Base-by-base conservation (phyloP, 331 rosid genomes). In the Ulmus americana region DNA sequence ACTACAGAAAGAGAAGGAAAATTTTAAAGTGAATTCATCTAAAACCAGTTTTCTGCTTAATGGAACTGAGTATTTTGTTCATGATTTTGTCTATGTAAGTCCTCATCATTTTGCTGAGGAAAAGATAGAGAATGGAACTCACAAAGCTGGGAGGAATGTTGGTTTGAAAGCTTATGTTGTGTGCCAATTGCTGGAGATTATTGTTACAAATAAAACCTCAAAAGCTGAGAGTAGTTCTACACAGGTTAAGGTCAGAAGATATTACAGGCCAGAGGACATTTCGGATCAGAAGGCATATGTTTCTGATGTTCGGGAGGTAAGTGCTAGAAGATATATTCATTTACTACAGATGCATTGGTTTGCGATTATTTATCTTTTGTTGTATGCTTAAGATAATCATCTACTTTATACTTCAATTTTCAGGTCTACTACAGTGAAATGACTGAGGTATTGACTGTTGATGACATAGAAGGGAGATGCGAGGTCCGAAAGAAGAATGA, bases 221-320 rank as follows among this genome's bases (percentile, higher is more conserved):
- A 76, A 67, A 70, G 65, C 82, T 38, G 81, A 74, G 6, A 58
- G 66, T 4, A 72, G 72, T 55, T 83, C 85, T 47, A 82, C 88
- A 15, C 59, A 83, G 82, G 81, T 89, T 60, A 86, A 83, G 83
- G 80, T 92, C 58, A 81, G 95, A 76, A 85, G 87, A 81, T 85
- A 83, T 74, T 92, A 78, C 73, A 84, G 97, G 65, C 98, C 98
- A 15, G 98, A 92, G 72, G 98, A 92, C 65, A 77, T 89, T 64
- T 86, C 91, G 45, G 64, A 55, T 64, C 88, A 85, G 75, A 89
- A 86, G 80, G 85, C 85, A 48, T 80, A 83, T 65, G 20, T 61
- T 64, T 83, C 82, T 8, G 85, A 83, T 77, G 14, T 83, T 71
- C 65, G 82, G 14, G 82, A 79, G 78, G 83, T 79, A 79, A 66